Evolutionary conservation across 257 asterid species (phyloP).

Genomic region (Forsythia viridissima): DNA sequence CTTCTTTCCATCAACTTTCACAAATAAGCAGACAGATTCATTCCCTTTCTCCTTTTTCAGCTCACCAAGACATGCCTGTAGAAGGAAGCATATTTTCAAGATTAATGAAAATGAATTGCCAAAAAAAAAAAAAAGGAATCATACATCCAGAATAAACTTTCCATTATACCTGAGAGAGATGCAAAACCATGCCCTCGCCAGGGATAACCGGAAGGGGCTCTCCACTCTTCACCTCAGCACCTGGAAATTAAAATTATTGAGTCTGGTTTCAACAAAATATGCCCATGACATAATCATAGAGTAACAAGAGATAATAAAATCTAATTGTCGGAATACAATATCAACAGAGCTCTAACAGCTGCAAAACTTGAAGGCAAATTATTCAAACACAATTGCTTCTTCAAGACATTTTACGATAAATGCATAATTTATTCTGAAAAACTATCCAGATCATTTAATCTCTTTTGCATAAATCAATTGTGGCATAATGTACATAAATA

Average conservation of each 20-base stretch:
- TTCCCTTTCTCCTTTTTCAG: slow-evolving; percentile 49
- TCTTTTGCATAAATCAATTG: background rate
- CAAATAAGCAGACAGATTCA: slow-evolving; percentile 47
- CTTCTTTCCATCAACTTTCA: slow-evolving; percentile 60
- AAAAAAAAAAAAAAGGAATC: background rate
- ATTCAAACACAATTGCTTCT: background rate
- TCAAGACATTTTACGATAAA: background rate
- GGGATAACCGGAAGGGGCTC: slow-evolving; percentile 51
- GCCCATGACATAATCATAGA: background rate
- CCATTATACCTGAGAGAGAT: slow-evolving; percentile 69
- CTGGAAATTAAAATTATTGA: slow-evolving; percentile 33
- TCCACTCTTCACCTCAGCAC: slow-evolving; percentile 70
- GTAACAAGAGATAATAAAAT: background rate
- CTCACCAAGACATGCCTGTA: slow-evolving; percentile 77
- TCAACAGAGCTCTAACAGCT: background rate
- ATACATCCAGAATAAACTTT: slow-evolving; percentile 3
- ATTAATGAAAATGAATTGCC: background rate
- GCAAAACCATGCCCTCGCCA: slow-evolving; percentile 56
- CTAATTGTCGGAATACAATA: background rate
- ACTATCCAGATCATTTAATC: background rate
- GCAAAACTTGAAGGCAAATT: background rate
- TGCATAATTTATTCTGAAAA: background rate
- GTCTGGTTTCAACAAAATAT: background rate
- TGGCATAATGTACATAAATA: background rate
- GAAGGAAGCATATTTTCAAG: background rate